phyloP scores from a whole-genome alignment of 148 eudicot genomes.

The Rhododendron vialii region DNA sequence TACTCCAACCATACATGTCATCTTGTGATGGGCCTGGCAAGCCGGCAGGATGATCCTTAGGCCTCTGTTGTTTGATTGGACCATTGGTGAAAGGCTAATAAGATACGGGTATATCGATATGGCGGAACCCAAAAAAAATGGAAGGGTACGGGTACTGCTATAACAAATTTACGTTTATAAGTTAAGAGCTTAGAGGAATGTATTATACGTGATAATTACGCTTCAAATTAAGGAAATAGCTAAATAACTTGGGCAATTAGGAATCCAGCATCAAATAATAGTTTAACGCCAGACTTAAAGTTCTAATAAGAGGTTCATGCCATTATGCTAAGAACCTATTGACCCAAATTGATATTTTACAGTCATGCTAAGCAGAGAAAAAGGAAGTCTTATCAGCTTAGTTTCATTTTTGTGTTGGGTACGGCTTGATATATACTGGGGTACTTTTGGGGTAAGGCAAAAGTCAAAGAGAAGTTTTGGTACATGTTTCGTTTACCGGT shows the following conservation, averaged over 20 bases:
- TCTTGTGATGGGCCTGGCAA: neutral
- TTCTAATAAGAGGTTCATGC: neutral
- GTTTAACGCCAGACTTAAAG: neutral
- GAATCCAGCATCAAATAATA: neutral
- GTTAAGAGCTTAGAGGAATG: neutral
- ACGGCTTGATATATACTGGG: neutral
- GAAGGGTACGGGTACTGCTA: neutral
- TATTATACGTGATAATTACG: too few relatives aligned
- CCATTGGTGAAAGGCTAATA: neutral
- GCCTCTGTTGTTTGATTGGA: neutral
- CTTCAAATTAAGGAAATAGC: neutral
- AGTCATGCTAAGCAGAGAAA: neutral
- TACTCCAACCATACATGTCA: neutral
- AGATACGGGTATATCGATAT: neutral
- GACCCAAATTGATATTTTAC: neutral
- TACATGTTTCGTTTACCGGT: neutral
- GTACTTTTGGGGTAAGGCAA: neutral
- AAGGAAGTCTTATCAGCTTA: neutral
- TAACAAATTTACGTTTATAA: neutral
- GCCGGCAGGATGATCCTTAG: neutral
- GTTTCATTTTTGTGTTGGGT: neutral
- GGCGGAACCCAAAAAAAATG: too few relatives aligned
- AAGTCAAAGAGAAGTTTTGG: too few relatives aligned
- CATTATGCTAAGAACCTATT: neutral
- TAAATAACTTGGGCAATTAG: neutral